Conservation (phyloP, 2,329 filamentous ascomycete species). For the Cladobotryum mycophilum region DNA sequence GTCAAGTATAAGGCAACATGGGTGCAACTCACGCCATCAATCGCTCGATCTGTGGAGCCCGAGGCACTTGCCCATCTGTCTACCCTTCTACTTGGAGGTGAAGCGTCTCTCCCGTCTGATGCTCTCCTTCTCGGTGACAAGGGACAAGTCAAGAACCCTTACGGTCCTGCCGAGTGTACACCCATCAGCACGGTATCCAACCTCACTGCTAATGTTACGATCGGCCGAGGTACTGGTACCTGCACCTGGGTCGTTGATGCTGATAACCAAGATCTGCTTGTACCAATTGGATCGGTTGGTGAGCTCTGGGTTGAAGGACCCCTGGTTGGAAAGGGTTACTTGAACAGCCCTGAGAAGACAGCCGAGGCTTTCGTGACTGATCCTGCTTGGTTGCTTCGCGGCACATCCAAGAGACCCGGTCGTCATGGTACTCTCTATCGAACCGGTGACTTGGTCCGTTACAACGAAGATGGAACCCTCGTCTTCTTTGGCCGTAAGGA, state of each 20-base stretch:
- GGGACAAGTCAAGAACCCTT: neutral
- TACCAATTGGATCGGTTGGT: neutral
- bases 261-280: neutral
- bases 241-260: neutral
- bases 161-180: neutral
- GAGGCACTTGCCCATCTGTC: no score
- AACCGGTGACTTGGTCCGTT: neutral
- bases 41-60: no score
- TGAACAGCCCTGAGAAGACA: neutral
- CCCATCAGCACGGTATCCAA: neutral
- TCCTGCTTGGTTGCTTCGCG: neutral
- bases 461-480: neutral
- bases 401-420: neutral
- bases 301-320: neutral
- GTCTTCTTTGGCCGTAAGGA: slow-evolving; percentile 33
- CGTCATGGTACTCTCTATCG: neutral
- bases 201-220: neutral
- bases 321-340: neutral
- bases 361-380: neutral
- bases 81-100: no score
- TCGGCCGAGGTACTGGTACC: neutral
- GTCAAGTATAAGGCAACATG: no score
- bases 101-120: no score
- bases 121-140: no score
- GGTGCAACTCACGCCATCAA: no score